Base-by-base conservation (phyloP, 2,329 filamentous ascomycete genomes). In the Alternaria dauci region DNA sequence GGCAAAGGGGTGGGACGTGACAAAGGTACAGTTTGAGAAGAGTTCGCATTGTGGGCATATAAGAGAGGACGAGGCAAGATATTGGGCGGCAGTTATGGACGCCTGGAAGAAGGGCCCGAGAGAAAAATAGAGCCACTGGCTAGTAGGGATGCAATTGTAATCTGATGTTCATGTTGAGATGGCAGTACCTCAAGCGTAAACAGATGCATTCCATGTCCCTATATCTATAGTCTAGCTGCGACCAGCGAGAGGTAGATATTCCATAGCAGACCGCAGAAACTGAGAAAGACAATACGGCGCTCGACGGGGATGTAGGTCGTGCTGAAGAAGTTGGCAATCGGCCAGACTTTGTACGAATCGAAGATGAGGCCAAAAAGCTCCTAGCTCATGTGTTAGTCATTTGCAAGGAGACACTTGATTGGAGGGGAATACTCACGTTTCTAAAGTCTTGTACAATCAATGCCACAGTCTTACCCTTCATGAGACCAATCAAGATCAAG, bases 281-380 rank as follows among this genome's bases (percentile, higher is more conserved):
- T 88, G n/a, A 89, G 89, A 62, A 94, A 86, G 53, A 93, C 80
- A 66, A 91, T 91, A 28, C 91, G 84, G 28, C 83, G 83, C 75
- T 92, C 86, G 12, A 93, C 86, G 12, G 89, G 91, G 69, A 89
- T 85, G 52, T 92, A 81, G 0, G 88, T 87, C 69, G 90, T 93
- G 81, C 90, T 91, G 68, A 92, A 74, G 41, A 91, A 78, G 68
- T 89, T 91, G 28, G 93, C 89, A 14, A 87, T 74, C 1, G 91
- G 91, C 87, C 91, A 92, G 61, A 94, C 82, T 73, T 86, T 89
- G 81, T 90, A 88, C 1, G 91, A 89, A 0, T 93, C 92, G 61
- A 69, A 77, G 56, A 78, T 78, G 41, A 78, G 74, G 23, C 66
- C 65, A 43, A 73, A 68, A 20, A 73, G 70, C 50, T 78, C 74